A percentile compares a stretch with the other conserved stretches of the same genome.
Evolutionary conservation across 202 grass and related monocot genomes (phyloP).

Genomic region (Alloteropsis angusta): DNA sequence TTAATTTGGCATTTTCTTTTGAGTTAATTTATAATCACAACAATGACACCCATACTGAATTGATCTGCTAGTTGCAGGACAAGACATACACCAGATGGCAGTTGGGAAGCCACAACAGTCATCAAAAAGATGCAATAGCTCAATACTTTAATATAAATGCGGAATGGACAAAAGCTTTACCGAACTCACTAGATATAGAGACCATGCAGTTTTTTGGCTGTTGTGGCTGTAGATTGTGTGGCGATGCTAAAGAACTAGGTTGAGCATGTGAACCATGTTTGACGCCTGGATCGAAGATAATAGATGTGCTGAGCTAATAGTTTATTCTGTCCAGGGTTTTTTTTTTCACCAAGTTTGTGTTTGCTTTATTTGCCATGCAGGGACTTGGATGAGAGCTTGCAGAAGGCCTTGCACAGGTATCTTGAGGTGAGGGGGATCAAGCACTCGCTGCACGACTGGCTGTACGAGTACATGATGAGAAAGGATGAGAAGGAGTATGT

Average conservation of each 20-base stretch:
- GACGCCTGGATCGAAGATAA: background rate
- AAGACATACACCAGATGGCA: background rate
- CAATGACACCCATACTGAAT: background rate
- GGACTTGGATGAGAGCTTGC: conserved; percentile 74
- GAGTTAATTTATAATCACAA: background rate
- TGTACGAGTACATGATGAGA: conserved; percentile 68
- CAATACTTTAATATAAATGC: background rate
- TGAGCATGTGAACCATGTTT: background rate
- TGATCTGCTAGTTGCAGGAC: background rate
- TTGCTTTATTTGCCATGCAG: conserved; percentile 22
- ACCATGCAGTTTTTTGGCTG: background rate
- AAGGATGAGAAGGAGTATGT: conserved; percentile 90
- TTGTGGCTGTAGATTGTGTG: background rate
- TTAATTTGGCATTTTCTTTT: background rate
- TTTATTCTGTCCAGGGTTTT: background rate
- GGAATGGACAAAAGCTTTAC: background rate
- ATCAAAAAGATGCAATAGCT: background rate
- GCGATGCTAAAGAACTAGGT: background rate
- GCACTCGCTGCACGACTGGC: conserved; percentile 55
- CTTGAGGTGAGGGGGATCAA: conserved; percentile 75
- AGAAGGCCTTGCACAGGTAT: conserved; percentile 58
- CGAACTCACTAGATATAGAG: background rate
- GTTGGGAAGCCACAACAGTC: background rate
- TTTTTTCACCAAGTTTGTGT: background rate
- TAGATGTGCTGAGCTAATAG: background rate